A percentile compares a stretch with the other conserved stretches of the same genome.
These are phyloP conservation scores for Neonectria neomacrospora DNA, from an alignment of 2,329 filamentous ascomycete genomes.

Conservation along the genomic window DNA sequence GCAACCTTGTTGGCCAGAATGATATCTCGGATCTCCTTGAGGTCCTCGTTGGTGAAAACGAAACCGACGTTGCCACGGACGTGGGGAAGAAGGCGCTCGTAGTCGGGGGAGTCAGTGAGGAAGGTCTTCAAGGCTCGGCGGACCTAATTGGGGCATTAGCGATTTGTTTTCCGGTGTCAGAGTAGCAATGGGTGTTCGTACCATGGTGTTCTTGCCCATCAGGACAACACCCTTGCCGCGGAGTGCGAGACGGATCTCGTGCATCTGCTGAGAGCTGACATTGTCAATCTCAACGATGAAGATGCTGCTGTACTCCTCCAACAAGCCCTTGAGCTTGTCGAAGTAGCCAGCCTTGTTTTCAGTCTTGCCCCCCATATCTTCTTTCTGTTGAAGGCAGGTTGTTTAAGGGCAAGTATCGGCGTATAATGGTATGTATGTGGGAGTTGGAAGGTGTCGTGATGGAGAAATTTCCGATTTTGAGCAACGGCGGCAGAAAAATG, in stretches of 20 bases:
- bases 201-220: slow-evolving; percentile 99
- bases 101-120: slow-evolving; percentile 89
- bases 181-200: slow-evolving; percentile 54
- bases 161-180: not conserved
- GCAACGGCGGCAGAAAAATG: slow-evolving; percentile 38
- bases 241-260: slow-evolving; percentile 96
- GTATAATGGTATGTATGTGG: slow-evolving; percentile 45
- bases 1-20: slow-evolving; percentile 97
- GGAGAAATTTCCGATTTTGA: slow-evolving; percentile 42
- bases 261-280: slow-evolving; percentile 99
- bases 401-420: slow-evolving; percentile 82
- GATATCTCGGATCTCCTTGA: slow-evolving; percentile 92
- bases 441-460: slow-evolving; percentile 36
- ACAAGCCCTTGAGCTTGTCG: slow-evolving; percentile 98
- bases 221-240: slow-evolving; percentile 93
- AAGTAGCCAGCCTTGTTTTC: slow-evolving; percentile 96
- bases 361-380: slow-evolving; percentile 99
- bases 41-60: slow-evolving; percentile 98
- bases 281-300: slow-evolving; percentile 99
- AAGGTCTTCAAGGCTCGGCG: slow-evolving; percentile 98
- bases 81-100: slow-evolving; percentile 95
- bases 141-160: slow-evolving; percentile 64
- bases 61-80: slow-evolving; percentile 99
- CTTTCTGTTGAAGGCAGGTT: slow-evolving; percentile 95
- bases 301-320: slow-evolving; percentile 96